Conservation (phyloP, 2,329 filamentous ascomycete genomes). For the Penicillium capsulatum region DNA sequence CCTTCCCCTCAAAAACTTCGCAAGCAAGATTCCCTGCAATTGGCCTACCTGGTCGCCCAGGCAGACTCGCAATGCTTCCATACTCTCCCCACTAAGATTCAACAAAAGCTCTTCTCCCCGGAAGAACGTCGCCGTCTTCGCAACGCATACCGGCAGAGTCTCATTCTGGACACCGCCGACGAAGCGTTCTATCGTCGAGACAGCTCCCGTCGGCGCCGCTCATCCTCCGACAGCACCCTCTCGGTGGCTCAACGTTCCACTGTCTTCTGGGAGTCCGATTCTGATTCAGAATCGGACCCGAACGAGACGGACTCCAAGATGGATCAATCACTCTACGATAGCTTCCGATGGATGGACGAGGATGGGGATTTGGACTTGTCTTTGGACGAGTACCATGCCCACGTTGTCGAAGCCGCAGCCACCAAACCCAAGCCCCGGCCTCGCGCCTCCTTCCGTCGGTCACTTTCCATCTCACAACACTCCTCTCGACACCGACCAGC, state of each 20-base stretch:
- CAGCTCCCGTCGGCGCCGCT: slow-evolving; percentile 20
- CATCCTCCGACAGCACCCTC: slow-evolving; percentile 19
- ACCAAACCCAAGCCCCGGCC: slow-evolving; percentile 25
- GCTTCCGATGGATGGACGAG: slow-evolving; percentile 70
- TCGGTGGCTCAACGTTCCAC: slow-evolving; percentile 20
- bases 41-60: slow-evolving; percentile 43
- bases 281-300: slow-evolving; percentile 30
- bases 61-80: slow-evolving; percentile 65
- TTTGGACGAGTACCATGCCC: slow-evolving; percentile 67
- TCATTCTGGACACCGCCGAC: slow-evolving; percentile 57
- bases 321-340: slow-evolving; percentile 59
- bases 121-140: slow-evolving; percentile 64
- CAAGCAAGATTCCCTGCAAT: slow-evolving; percentile 37
- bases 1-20: slow-evolving; percentile 24
- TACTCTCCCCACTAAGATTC: slow-evolving; percentile 67
- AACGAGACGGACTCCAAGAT: slow-evolving; percentile 34
- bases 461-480: slow-evolving; percentile 66
- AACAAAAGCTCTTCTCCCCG: slow-evolving; percentile 63
- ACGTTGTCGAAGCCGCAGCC: slow-evolving; percentile 50
- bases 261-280: slow-evolving; percentile 25
- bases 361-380: slow-evolving; percentile 67
- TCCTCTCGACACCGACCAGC: slow-evolving; percentile 51
- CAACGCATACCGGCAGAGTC: slow-evolving; percentile 50
- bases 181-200: slow-evolving; percentile 52
- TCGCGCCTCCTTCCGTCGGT: slow-evolving; percentile 63